Evolutionary conservation across 352 stramenopile genomes (phyloP).

Genomic region (Pythium aphanidermatum): DNA sequence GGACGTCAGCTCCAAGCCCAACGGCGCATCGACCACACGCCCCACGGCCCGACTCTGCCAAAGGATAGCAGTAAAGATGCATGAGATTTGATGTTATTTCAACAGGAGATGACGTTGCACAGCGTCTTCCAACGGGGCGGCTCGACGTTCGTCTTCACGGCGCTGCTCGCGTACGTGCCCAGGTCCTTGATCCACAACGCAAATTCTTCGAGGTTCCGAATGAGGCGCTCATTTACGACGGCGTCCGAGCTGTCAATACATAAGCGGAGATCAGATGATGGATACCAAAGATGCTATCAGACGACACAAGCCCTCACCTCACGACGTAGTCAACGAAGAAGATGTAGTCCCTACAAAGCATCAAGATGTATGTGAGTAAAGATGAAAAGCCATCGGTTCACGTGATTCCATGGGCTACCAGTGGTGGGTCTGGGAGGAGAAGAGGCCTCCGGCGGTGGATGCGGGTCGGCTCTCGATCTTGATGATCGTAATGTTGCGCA

Average conservation of each 20-base stretch:
- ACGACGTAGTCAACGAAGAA: slow-evolving; percentile 77
- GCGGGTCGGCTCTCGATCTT: slow-evolving; percentile 80
- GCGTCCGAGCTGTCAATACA: slow-evolving; percentile 18
- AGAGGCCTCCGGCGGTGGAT: slow-evolving; percentile 47
- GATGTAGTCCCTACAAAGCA: slow-evolving; percentile 68
- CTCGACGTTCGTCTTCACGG: slow-evolving; percentile 53
- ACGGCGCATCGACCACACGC: neutral
- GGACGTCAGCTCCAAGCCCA: neutral
- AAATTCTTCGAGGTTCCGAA: slow-evolving; percentile 65
- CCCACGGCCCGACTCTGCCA: neutral
- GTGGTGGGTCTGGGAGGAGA: slow-evolving; percentile 61
- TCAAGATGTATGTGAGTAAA: too few relatives aligned
- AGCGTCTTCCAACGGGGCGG: slow-evolving; percentile 64
- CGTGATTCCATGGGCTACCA: too few relatives aligned
- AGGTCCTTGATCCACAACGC: slow-evolving; percentile 73
- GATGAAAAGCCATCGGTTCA: too few relatives aligned
- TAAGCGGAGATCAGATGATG: neutral
- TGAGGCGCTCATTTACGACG: slow-evolving; percentile 39
- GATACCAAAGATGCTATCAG: neutral
- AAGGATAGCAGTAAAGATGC: neutral
- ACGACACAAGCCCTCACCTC: slow-evolving; percentile 24
- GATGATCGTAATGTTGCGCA: slow-evolving; percentile 71
- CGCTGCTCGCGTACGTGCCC: slow-evolving; percentile 60
- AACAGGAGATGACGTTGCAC: slow-evolving; percentile 61
- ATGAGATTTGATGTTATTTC: slow-evolving; percentile 5